phyloP scores from a whole-genome alignment of 768 basidiomycete genomes.

The Russula lepida region DNA sequence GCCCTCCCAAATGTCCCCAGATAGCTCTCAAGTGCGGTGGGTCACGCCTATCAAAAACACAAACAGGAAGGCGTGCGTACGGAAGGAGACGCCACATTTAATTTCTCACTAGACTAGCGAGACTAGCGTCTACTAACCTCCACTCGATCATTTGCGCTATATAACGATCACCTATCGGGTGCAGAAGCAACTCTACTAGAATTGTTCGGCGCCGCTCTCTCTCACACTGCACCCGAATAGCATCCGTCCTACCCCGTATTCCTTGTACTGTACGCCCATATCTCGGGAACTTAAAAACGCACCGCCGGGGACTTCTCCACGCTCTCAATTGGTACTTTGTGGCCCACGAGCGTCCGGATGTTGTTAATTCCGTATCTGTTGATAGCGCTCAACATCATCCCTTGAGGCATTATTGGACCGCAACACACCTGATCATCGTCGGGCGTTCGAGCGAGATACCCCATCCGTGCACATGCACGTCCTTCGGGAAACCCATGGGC shows the following conservation, averaged over 20 bases:
- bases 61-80: too few relatives aligned
- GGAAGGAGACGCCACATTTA: too few relatives aligned
- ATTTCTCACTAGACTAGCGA: background rate
- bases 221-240: background rate
- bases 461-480: conserved; percentile 96
- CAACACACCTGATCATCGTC: conserved; percentile 89
- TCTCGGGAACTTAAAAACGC: conserved; percentile 50
- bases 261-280: background rate
- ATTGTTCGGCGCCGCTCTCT: background rate
- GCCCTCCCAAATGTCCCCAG: too few relatives aligned
- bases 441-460: conserved; percentile 91
- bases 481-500: conserved; percentile 96
- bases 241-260: too few relatives aligned
- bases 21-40: too few relatives aligned
- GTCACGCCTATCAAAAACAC: too few relatives aligned
- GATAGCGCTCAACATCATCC: background rate
- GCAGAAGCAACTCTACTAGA: background rate
- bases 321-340: conserved; percentile 87
- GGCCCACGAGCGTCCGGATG: conserved; percentile 92
- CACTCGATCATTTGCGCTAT: too few relatives aligned
- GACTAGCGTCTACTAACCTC: background rate
- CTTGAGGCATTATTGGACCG: background rate
- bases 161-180: background rate
- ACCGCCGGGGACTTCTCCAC: conserved; percentile 89
- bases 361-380: conserved; percentile 92